Base-by-base conservation (phyloP, 805 yeast species). In the Suhomyces vadensis region DNA sequence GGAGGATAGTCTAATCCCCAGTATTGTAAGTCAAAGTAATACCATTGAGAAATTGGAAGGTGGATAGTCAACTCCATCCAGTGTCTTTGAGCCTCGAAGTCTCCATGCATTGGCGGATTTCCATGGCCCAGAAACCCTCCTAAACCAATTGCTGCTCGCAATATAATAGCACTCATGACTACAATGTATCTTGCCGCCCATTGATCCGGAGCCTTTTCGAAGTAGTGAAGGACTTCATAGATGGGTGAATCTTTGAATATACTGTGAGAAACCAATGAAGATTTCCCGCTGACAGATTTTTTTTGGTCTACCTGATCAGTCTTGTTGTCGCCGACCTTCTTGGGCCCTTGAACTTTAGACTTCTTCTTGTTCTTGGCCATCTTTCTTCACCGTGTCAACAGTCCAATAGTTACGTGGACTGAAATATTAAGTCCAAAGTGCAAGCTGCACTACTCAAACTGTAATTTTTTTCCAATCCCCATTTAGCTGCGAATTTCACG, bases 1-100 rank as follows among this genome's bases (percentile, higher is more conserved):
- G 98, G 98, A 0, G 99, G 99, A 63, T 94, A 94, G 64, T 94
- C 99, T 26, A 94, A 73, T 1, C 98, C 97, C 98, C 99, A 94
- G 68, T 92, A 90, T 53, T 82, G 81, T 36, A 90, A 72, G 60
- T 94, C 97, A 63, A 82, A 89, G 68, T 77, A 87, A 60, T 94
- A 94, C 99, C 99, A 94, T 49, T 85, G 54, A 0, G 69, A 63
- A 1, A 88, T 64, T 0, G 96, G 94, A 39, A 91, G 62, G 53
- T 82, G 81, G 31, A 74, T 81, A 0, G 98, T 92, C 42, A 92
- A 72, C 61, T 94, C 99, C 79, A 94, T 76, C 99, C 99, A 94
- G 63, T 92, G 99, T 52, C 99, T 78, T 63, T 94, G 99, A 0
- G 98, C 98, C 63, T 94, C 99, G 58, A 94, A 92, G 61, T 94